Base-by-base conservation (phyloP, 306 rosid genomes). In the Prinsepia uniflora region DNA sequence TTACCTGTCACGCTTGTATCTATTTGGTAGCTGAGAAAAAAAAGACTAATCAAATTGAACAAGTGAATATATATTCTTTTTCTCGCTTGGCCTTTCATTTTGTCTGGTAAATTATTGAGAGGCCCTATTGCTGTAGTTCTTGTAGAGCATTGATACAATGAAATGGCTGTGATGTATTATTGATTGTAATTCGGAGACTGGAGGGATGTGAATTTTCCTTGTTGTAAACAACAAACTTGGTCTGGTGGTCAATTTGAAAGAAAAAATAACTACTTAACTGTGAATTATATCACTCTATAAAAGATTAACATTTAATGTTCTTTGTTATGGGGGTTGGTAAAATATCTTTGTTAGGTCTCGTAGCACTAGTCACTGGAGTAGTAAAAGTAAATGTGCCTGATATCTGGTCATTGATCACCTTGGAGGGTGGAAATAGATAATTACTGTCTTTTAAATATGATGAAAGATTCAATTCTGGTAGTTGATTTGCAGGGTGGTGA, bases 401-500 rank as follows among this genome's bases (percentile, higher is more conserved):
- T 36, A n/a, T 39, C 34, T 68, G 20, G 44, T 34, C 18, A 34
- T 15, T 68, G 8, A 39, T 52, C 72, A 49, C n/a, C 22, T 15
- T 41, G 57, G 17, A 67, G 59, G 46, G 59, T 67, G 59, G 45
- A 49, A 48, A 18, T 11, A 36, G 49, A 10, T 68, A 19, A 40
- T 10, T 40, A 53, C 5, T 46, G 41, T 40, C 3, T 7, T 13
- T 50, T 49, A 19, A 34, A 48, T 17, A 13, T 13, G 42, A 54
- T 41, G 20, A 20, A 54, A 19, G 64, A 24, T 20, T 54, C 14
- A 5, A 12, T n/a, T 50, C 45, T 53, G 62, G 39, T 52, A 13
- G 50, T 68, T 68, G 72, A 49, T 46, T 14, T 76, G 86, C 84
- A 87, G 96, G 79, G 73, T 62, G 68, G 76, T 75, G 67, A 75